Percentiles rank a stretch among this genome's conserved stretches.
Conservation (phyloP, 441 rosid species). For the Brassica balearica region DNA sequence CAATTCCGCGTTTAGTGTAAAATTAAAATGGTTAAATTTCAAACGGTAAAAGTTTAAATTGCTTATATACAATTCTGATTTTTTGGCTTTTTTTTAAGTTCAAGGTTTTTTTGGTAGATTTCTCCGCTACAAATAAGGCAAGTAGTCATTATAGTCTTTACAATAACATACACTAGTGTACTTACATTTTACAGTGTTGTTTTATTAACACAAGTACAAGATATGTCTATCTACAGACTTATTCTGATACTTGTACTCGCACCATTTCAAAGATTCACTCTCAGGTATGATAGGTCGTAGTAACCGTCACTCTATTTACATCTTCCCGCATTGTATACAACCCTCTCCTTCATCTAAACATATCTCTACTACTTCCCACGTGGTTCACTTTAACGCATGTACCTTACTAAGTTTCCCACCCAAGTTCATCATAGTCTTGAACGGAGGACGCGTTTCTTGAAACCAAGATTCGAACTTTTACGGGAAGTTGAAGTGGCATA, state of each 20-base stretch:
- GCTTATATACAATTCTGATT: too few relatives aligned
- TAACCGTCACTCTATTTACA: slow-evolving; percentile 40
- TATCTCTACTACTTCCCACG: slow-evolving; percentile 28
- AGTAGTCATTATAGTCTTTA: not conserved
- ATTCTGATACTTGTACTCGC: slow-evolving; percentile 34
- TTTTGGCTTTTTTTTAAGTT: too few relatives aligned
- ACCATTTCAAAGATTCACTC: slow-evolving; percentile 23
- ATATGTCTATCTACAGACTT: slow-evolving; percentile 41
- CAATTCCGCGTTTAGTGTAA: too few relatives aligned
- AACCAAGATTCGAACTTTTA: slow-evolving; percentile 57
- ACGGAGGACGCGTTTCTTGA: slow-evolving; percentile 58
- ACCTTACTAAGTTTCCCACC: slow-evolving; percentile 5
- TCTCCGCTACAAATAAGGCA: too few relatives aligned
- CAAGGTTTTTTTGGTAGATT: too few relatives aligned
- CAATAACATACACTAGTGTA: slow-evolving; percentile 4
- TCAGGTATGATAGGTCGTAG: slow-evolving; percentile 40
- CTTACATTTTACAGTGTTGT: slow-evolving; percentile 22
- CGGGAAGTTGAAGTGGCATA: slow-evolving; percentile 57
- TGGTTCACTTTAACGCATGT: not conserved
- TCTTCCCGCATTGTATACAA: slow-evolving; percentile 38
- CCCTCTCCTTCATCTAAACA: slow-evolving; percentile 32
- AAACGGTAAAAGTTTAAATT: too few relatives aligned
- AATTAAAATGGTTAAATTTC: too few relatives aligned
- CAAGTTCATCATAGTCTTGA: slow-evolving; percentile 62
- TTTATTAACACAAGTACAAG: slow-evolving; percentile 35